Conservation (phyloP, 2,329 filamentous ascomycete species). For the Colletotrichum tropicicola region DNA sequence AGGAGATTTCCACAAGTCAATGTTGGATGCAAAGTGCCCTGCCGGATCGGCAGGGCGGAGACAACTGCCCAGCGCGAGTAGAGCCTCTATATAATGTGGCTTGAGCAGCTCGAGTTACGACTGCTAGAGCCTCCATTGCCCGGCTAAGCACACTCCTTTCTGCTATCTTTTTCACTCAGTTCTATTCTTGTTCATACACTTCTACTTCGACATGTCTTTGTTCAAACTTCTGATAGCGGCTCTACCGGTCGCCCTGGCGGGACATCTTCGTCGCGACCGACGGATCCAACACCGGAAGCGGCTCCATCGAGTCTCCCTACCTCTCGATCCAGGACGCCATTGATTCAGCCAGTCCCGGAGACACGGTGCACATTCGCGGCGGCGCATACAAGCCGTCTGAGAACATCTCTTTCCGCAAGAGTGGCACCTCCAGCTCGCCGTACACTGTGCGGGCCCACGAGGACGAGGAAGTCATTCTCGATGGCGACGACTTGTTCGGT, state of each 20-base stretch:
- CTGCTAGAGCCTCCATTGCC: not conserved
- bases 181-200: not conserved
- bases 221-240: constrained; percentile 5
- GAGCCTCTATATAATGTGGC: not conserved
- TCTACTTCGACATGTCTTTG: not conserved
- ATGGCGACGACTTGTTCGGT: constrained; percentile 49
- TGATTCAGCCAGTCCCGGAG: constrained; percentile 52
- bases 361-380: constrained; percentile 44
- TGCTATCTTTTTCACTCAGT: not conserved
- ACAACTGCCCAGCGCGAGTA: not conserved
- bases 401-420: constrained; percentile 56
- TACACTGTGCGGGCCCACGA: constrained; percentile 52
- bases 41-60: not conserved
- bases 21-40: not conserved
- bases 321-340: constrained; percentile 56
- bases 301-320: constrained; percentile 49
- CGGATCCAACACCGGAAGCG: constrained; percentile 46
- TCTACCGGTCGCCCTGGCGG: constrained; percentile 31
- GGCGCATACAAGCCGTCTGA: constrained; percentile 49
- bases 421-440: constrained; percentile 47
- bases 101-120: not conserved
- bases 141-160: not conserved
- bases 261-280: constrained; percentile 55
- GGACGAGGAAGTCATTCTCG: constrained; percentile 52
- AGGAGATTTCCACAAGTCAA: not conserved